Base-by-base conservation (phyloP, 164 flowering plant genomes). In the Macadamia tetraphylla region DNA sequence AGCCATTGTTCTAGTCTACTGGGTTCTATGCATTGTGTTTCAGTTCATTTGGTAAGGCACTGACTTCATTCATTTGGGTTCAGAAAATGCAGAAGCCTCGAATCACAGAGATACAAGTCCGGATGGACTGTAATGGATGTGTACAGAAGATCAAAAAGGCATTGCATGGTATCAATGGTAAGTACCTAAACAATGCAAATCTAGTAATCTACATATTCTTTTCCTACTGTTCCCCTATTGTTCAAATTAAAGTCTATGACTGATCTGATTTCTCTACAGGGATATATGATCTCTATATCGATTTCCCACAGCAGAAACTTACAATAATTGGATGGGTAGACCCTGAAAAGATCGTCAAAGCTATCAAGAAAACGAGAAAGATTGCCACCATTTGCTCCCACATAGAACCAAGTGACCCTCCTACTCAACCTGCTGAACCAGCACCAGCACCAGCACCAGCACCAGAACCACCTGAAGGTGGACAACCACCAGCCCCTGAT, bases 101-200 rank as follows among this genome's bases (percentile, higher is more conserved):
- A 65, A 75, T 91, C 61, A 91, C 88, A 0, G 96, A 94, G 81
- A 84, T 94, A 71, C 79, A 83, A 12, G 92, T 89, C 75, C 83
- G 98, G 51, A 88, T 94, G 88, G 98, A 94, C 85, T 94, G 98
- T 52, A 87, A 91, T 69, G 98, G 98, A 31, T 94, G 98, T 58
- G 91, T 91, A 12, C 97, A 94, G 74, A 94, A 94, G 87, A 87
- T 94, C 78, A 94, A 90, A 84, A 94, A 85, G 75, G 97, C 97
- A 0, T 71, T 94, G 31, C 75, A 83, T 67, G 89, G 94, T 67
- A 79, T 92, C 56, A 76, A 77, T 57, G 96, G 98, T 87, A 69
- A 66, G 17, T 43, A 40, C 30, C 44, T 30, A 43, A 62, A 29
- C 23, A 31, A 9, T 46, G 42, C 29, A 18, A 6, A 3, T 12